Percentiles rank a stretch among this genome's conserved stretches.
Conservation (phyloP, 2,329 filamentous ascomycete species). For the Neocatenulostroma microsporum region DNA sequence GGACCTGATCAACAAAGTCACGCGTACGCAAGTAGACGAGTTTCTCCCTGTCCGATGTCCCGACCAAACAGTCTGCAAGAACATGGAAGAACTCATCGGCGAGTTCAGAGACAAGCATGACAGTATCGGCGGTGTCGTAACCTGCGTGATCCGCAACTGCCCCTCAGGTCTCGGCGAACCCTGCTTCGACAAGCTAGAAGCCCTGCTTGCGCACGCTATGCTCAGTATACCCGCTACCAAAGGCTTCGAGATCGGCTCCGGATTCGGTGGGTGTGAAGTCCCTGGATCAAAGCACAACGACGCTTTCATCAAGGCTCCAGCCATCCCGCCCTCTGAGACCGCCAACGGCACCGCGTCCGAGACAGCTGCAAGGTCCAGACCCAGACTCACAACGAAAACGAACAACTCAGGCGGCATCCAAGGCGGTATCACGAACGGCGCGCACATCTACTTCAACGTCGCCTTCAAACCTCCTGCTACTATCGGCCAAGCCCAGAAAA, state of each 20-base stretch:
- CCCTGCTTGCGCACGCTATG: conserved; percentile 86
- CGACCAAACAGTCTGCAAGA: conserved; percentile 52
- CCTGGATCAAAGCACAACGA: conserved; percentile 91
- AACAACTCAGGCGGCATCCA: conserved; percentile 95
- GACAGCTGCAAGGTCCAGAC: conserved; percentile 34
- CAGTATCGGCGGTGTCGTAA: conserved; percentile 90
- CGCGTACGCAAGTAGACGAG: conserved; percentile 68
- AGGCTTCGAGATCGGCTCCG: conserved; percentile 90
- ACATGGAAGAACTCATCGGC: conserved; percentile 74
- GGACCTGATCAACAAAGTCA: conserved; percentile 61
- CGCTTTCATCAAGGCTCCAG: conserved; percentile 59
- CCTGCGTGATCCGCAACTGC: conserved; percentile 81
- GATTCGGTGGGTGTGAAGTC: conserved; percentile 79
- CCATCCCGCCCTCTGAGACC: conserved; percentile 41
- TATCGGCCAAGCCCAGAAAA: conserved; percentile 80
- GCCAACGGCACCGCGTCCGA: conserved; percentile 11
- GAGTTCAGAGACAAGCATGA: conserved; percentile 70
- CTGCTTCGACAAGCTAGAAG: conserved; percentile 92
- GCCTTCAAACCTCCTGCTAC: conserved; percentile 94
- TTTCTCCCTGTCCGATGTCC: conserved; percentile 87
- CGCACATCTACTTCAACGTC: conserved; percentile 87
- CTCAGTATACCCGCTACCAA: conserved; percentile 91
- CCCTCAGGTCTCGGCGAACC: conserved; percentile 87
- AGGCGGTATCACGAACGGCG: conserved; percentile 90
- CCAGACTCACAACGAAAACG: conserved; percentile 73